Evolutionary conservation across 2,329 filamentous ascomycete genomes (phyloP).

Genomic region (Cordyceps pruinosa): DNA sequence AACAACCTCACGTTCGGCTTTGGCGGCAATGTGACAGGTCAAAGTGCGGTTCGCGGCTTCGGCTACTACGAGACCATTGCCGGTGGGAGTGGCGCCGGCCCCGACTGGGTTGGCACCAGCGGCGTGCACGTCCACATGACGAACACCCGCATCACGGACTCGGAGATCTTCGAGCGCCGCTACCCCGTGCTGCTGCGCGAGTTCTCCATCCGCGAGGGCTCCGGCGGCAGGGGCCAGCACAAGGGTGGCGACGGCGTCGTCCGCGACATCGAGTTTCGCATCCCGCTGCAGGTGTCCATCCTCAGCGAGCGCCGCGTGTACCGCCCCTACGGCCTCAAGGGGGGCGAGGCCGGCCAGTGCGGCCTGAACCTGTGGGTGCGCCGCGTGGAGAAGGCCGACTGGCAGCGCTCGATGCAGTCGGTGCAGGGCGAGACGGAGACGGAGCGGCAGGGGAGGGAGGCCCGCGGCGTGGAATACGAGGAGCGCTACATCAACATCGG

Average conservation of each 20-base stretch:
- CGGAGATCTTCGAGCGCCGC: slow-evolving; percentile 37
- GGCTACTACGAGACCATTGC: slow-evolving; percentile 56
- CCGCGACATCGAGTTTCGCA: slow-evolving; percentile 72
- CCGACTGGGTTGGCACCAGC: slow-evolving; percentile 38
- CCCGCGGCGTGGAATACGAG: slow-evolving; percentile 40
- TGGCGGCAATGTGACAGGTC: slow-evolving; percentile 37
- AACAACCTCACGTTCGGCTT: slow-evolving; percentile 84
- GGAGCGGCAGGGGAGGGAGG: slow-evolving; percentile 21
- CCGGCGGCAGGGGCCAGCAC: slow-evolving; percentile 59
- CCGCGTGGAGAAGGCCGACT: slow-evolving; percentile 53
- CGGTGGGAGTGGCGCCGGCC: slow-evolving; percentile 62
- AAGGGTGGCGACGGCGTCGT: slow-evolving; percentile 67
- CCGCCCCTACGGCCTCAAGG: slow-evolving; percentile 71
- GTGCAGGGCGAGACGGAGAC: slow-evolving; percentile 26
- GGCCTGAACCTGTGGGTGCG: slow-evolving; percentile 86
- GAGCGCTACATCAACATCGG: slow-evolving; percentile 64
- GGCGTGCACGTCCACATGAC: slow-evolving; percentile 54
- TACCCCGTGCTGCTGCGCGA: slow-evolving; percentile 69
- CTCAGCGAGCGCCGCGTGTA: slow-evolving; percentile 72
- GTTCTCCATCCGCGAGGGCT: slow-evolving; percentile 58
- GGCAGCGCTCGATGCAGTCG: slow-evolving; percentile 37
- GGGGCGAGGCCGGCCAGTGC: slow-evolving; percentile 70
- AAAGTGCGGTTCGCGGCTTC: slow-evolving; percentile 33
- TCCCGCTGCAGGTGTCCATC: slow-evolving; percentile 70
- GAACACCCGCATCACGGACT: slow-evolving; percentile 66